Evolutionary conservation across 331 rosid genomes (phyloP).

Genomic region (Quercus phellos): DNA sequence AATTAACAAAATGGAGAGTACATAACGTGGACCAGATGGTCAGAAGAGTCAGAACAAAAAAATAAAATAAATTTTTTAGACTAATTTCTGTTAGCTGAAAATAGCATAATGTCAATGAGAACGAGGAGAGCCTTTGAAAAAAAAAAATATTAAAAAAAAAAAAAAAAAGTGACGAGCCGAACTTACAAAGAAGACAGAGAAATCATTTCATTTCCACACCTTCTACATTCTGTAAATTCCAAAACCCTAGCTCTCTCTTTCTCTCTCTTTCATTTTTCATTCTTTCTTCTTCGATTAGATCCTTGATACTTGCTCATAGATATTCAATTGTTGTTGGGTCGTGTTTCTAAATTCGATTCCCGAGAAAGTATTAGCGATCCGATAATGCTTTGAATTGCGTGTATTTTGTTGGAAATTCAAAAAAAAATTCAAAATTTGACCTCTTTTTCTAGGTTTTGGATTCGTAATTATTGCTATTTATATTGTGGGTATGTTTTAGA

Average conservation of each 20-base stretch:
- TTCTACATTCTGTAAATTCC: conserved; percentile 18
- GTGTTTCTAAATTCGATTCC: conserved; percentile 26
- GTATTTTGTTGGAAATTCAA: neutral
- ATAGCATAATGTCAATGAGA: neutral
- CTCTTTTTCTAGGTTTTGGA: conserved; percentile 6
- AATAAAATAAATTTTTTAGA: neutral
- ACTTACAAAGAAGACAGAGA: neutral
- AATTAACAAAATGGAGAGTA: no score
- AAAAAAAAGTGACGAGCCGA: neutral
- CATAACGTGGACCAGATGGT: no score
- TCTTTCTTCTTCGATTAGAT: conserved; percentile 28
- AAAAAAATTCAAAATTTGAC: neutral
- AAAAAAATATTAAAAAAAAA: neutral
- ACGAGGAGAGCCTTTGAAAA: neutral
- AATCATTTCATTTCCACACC: conserved; percentile 6
- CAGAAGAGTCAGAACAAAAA: neutral
- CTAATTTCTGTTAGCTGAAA: conserved; percentile 11
- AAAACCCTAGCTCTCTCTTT: conserved; percentile 33
- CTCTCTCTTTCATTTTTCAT: conserved; percentile 1
- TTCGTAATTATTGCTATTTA: neutral
- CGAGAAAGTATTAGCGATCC: conserved; percentile 43
- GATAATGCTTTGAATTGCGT: conserved; percentile 43
- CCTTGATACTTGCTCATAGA: conserved; percentile 15
- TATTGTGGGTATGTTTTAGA: neutral
- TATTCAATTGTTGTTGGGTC: neutral